A percentile compares a stretch with the other conserved stretches of the same genome.
Conservation (phyloP, 352 stramenopile species). For the Pythium vanterpoolii region DNA sequence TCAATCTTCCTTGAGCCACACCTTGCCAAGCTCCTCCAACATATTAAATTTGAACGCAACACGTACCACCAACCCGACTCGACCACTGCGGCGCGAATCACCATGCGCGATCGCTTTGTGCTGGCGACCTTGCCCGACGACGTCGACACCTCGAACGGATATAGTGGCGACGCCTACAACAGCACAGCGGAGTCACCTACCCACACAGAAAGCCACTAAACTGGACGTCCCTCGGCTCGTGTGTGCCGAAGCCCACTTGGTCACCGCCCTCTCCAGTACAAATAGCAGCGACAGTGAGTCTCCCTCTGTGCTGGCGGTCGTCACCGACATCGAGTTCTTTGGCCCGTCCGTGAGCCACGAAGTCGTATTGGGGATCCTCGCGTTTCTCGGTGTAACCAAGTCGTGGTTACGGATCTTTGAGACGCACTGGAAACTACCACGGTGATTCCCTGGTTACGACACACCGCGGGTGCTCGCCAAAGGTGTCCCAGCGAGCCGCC, state of each 20-base stretch:
- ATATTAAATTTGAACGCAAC: not conserved
- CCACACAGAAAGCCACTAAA: not conserved
- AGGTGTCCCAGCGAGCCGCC: constrained; percentile 34
- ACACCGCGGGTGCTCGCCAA: constrained; percentile 3
- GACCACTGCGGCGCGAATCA: not conserved
- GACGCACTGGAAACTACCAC: constrained; percentile 14
- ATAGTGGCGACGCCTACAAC: not conserved
- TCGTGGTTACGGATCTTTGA: constrained; percentile 10
- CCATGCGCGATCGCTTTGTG: constrained; percentile 7
- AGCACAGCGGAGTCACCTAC: not conserved
- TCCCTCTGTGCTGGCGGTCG: constrained; percentile 7
- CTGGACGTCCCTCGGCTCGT: constrained; percentile 17
- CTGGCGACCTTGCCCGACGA: constrained; percentile 5
- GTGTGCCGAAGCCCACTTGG: constrained; percentile 14
- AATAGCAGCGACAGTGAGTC: not conserved
- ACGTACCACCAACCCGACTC: not conserved
- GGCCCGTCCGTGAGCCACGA: constrained; percentile 20
- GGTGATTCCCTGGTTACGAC: constrained; percentile 5
- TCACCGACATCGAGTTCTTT: constrained; percentile 24
- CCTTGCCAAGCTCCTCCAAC: constrained; percentile 1
- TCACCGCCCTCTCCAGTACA: not conserved
- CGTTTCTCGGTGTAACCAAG: constrained; percentile 10
- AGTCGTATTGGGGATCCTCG: constrained; percentile 13
- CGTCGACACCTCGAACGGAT: not conserved
- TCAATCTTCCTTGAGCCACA: constrained; percentile 6